These are phyloP conservation scores for Gnomoniopsis smithogilvyi DNA, from an alignment of 2,329 filamentous ascomycete genomes.

Conservation along the genomic window DNA sequence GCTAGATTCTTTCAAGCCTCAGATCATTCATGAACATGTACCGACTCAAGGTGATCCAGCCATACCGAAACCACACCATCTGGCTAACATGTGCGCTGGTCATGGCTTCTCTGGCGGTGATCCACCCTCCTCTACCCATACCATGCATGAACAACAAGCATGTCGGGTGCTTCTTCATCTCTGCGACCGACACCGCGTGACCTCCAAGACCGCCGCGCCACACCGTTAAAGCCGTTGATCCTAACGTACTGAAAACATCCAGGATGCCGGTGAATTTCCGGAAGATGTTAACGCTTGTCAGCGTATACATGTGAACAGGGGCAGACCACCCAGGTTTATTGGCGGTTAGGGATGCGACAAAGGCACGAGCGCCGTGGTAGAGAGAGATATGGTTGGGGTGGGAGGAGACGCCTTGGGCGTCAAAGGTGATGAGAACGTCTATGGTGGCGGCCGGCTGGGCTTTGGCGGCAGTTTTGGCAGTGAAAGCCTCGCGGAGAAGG, in stretches of 20 bases:
- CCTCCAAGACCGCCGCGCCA: constrained; percentile 22
- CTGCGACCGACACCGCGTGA: constrained; percentile 14
- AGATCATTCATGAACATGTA: constrained; percentile 98
- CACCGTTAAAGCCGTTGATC: constrained; percentile 43
- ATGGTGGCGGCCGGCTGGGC: constrained; percentile 52
- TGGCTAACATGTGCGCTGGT: constrained; percentile 86
- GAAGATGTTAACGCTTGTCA: constrained; percentile 66
- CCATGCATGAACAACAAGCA: constrained; percentile 70
- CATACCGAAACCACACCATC: constrained; percentile 98
- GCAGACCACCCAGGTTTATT: constrained; percentile 62
- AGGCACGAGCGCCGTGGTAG: constrained; percentile 74
- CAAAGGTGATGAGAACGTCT: constrained; percentile 88
- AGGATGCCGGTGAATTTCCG: constrained; percentile 81
- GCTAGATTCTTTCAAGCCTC: constrained; percentile 44
- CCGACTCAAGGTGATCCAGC: constrained; percentile 85
- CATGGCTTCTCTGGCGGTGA: constrained; percentile 78
- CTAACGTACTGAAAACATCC: constrained; percentile 71
- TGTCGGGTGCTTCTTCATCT: constrained; percentile 44
- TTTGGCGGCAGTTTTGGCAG: constrained; percentile 53
- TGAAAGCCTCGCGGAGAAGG: constrained; percentile 71
- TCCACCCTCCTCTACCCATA: constrained; percentile 52
- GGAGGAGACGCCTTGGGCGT: constrained; percentile 73
- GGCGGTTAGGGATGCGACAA: constrained; percentile 64
- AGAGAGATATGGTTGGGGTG: constrained; percentile 95
- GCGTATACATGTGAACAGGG: constrained; percentile 81